Percentiles rank a stretch among this genome's conserved stretches.
These are phyloP conservation scores for Oryza longistaminata DNA, from an alignment of 176 grass and related monocot species.

Conservation along the genomic window DNA sequence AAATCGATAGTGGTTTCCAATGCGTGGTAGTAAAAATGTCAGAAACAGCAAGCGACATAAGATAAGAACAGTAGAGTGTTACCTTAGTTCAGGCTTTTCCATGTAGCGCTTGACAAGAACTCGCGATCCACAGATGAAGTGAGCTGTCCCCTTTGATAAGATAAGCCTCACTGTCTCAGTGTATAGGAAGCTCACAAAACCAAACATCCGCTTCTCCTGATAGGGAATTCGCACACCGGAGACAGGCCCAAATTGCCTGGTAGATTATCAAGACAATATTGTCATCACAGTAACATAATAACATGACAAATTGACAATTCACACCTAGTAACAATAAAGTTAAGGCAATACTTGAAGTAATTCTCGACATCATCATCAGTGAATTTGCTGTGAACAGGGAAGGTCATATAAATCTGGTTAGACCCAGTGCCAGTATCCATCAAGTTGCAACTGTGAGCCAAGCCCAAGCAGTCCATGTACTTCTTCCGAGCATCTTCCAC, in stretches of 20 bases:
- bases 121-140: conserved; percentile 47
- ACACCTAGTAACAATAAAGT: not conserved
- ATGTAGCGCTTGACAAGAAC: conserved; percentile 53
- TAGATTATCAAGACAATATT: not conserved
- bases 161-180: conserved; percentile 49
- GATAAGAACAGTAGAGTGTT: not conserved
- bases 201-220: conserved; percentile 43
- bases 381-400: conserved; percentile 53
- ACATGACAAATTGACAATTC: not conserved
- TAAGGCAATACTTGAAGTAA: conserved; percentile 57
- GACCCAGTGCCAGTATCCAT: conserved; percentile 27
- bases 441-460: not conserved
- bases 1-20: not conserved
- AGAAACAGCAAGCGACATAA: too few relatives aligned
- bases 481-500: conserved; percentile 45
- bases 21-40: not conserved
- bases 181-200: conserved; percentile 63
- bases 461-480: not conserved
- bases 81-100: conserved; percentile 3
- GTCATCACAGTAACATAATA: not conserved
- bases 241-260: conserved; percentile 55
- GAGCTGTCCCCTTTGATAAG: conserved; percentile 32
- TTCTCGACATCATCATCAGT: conserved; percentile 29
- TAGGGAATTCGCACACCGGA: conserved; percentile 48
- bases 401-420: conserved; percentile 57